Base-by-base conservation (phyloP, 495 filamentous ascomycete genomes). In the Daldinia childiae region DNA sequence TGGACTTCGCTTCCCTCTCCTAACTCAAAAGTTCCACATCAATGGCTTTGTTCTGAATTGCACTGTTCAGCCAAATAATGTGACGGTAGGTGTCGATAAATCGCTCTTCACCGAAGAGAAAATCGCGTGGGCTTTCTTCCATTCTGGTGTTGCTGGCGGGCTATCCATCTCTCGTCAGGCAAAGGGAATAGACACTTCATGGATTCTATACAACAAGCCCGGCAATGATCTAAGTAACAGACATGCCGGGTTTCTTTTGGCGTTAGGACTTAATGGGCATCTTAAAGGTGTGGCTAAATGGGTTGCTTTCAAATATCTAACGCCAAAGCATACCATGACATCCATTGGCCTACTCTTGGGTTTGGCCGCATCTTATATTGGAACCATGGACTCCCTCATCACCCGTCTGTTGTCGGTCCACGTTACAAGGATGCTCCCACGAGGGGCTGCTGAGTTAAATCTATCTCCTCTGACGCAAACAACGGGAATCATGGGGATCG, bases 151-250 rank as follows among this genome's bases (percentile, higher is more conserved):
- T 21, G 89, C 95, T 5, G 91, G 91, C 12, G 95, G 95, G 8
- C 82, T 99, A 55, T 93, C 92, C 36, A 96, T 98, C 57, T 96
- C 96, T 1, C 91, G 89, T 27, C 86, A 93, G 34, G 95, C 94
- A 0, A 94, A 92, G 77, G 93, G 94, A 6, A 97, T 99, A 66
- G 95, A 99, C 72, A 97, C 94, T 1, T 97, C 94, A 0, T 99
- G 95, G 95, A 97, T 99, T 72, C 84, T 97, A 39, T 98, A 95
- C 82, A 99, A 99, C 81, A 98, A 97, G 76, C 95, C 96, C 0
- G 81, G 80, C 0, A 86, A 88, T 36, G 96, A 99, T 27, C 88
- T 97, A 1, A 95, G 88, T 41, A 97, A 98, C 74, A 88, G 94
- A 14, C 95, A 99, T 76, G 96, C 95, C 54, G 95, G 95, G 0